Base-by-base conservation (phyloP, 139 green algal species). In the Edaphochlamys debaryana region DNA sequence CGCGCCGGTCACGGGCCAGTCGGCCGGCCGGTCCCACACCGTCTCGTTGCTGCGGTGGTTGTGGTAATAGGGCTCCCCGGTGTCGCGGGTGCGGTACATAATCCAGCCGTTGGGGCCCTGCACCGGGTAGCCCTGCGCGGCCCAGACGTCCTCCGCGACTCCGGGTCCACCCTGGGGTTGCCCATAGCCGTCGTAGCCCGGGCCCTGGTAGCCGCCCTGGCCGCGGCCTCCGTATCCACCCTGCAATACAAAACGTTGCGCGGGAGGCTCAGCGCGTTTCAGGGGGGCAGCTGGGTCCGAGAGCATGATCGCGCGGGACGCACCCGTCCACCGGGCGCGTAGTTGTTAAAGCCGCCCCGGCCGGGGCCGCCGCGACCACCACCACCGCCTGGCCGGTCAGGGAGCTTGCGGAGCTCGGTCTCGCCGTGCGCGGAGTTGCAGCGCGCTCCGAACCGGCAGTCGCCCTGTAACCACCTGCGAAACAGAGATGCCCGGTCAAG, bases 351-450 rank as follows among this genome's bases (percentile, higher is more conserved):
- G 29, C 81, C 81, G 30, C 84, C 74, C 4, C 30, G 69, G 40
- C 72, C 79, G 40, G 22, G 41, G 45, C 70, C 64, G 7, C 85
- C 84, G 63, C 88, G 86, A 45, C 72, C 74, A 67, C 85, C 73
- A 58, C 87, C 56, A 32, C 56, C 42, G 67, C 84, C 87, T 25
- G 30, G 50, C 27, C 84, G 74, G 11, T 87, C 85, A 3, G 93
- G 92, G 38, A 96, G 73, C 56, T 87, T 88, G 40, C 95, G 77
- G 29, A 98, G 91, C 90, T 99, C 95, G 23, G 94, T 79, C 36
- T 99, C 95, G 15, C 96, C 96, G 63, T 99, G 96, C 3, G 96
- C 96, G 89, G 99, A 99, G 84, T 99, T 98, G 90, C 96, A 99
- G 48, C 94, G 81, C 67, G 97, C 94, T 40, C 95, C 96, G 84